Percentiles rank a stretch among this genome's conserved stretches.
Evolutionary conservation across 306 rosid species (phyloP).

Genomic region (Lotus japonicus): DNA sequence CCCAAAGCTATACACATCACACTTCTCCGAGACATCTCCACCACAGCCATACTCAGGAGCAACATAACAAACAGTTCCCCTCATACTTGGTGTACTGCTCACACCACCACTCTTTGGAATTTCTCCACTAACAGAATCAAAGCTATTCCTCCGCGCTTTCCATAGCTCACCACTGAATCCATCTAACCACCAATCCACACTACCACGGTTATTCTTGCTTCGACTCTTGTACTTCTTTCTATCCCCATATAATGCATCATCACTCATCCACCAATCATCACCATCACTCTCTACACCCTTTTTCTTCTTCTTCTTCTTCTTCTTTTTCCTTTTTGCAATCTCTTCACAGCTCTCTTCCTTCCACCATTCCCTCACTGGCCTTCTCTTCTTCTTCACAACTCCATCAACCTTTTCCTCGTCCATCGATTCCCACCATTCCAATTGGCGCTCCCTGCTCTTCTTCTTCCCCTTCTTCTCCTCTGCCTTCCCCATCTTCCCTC

Average conservation of each 20-base stretch:
- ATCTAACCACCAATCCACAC: slow-evolving; percentile 79
- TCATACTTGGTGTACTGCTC: slow-evolving; percentile 94
- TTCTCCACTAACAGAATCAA: slow-evolving; percentile 68
- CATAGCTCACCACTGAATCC: slow-evolving; percentile 66
- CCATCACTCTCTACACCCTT: slow-evolving; percentile 31
- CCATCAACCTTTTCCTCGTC: slow-evolving; percentile 51
- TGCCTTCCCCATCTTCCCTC: slow-evolving; percentile 12
- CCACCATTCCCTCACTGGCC: slow-evolving; percentile 95
- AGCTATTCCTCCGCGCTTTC: slow-evolving; percentile 51
- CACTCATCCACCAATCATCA: slow-evolving; percentile 55
- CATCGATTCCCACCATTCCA: slow-evolving; percentile 95
- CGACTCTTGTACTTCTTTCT: slow-evolving; percentile 46
- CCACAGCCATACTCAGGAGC: slow-evolving; percentile 91
- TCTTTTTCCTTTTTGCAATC: slow-evolving; percentile 45
- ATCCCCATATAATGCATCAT: slow-evolving; percentile 48
- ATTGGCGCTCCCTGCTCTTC: slow-evolving; percentile 41
- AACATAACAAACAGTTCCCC: slow-evolving; percentile 90
- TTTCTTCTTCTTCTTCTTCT: slow-evolving; percentile 49
- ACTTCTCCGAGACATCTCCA: slow-evolving; percentile 69
- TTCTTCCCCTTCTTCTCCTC: slow-evolving; percentile 41
- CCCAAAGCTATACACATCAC: slow-evolving; percentile 92
- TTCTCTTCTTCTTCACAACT: slow-evolving; percentile 49
- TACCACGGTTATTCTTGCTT: slow-evolving; percentile 52
- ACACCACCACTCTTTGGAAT: slow-evolving; percentile 82
- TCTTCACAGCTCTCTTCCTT: slow-evolving; percentile 80